Evolutionary conservation across 192 early-diverging fungal species (phyloP), one percentile per base, ranked within the genome.

Genomic region (Podila clonocystis): DNA sequence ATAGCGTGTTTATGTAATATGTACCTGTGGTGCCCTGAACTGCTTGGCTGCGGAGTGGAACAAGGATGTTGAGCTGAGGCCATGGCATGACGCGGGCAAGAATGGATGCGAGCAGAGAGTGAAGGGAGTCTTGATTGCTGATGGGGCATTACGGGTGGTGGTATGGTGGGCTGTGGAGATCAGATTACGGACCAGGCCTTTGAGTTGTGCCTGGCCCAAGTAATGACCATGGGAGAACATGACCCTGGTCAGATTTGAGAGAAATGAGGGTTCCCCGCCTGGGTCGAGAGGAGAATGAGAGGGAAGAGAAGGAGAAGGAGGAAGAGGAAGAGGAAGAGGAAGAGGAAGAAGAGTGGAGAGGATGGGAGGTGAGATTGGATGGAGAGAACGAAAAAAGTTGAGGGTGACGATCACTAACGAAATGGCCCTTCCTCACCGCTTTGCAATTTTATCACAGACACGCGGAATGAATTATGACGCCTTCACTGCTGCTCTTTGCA

Each of bases 161-260:
- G 52, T 22, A 7, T 26, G n/a, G 24, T 55, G 52, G 52, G 52
- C 52, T 6, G 52, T 26, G 6, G 52, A 55, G 52, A 55, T 55
- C 52, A 55, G 52, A 55, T 55, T 55, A 26, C 52, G 52, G 52
- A 55, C 52, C 52, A 55, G 52, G 52, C 52, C n/a, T 26, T 7
- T 26, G 52, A 55, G 52, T 22, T n/a, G 52, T 26, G 52, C 52
- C 52, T 55, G 52, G 22, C 24, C n/a, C 52, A 55, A 17, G 41
- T 15, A 22, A 55, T 55, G 52, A 26, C 52, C 52, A 55, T 55
- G 52, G 52, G 52, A n/a, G n/a, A 55, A 55, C 52, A 55, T 55
- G 52, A 55, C n/a, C 52, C 3, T 19, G 11, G 24, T 13, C 41
- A 12, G 41, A 45, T 45, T 45, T 17, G 41, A 17, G 41, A 45